Conservation (phyloP, 2,329 filamentous ascomycete genomes). For the Didymella pinodella region DNA sequence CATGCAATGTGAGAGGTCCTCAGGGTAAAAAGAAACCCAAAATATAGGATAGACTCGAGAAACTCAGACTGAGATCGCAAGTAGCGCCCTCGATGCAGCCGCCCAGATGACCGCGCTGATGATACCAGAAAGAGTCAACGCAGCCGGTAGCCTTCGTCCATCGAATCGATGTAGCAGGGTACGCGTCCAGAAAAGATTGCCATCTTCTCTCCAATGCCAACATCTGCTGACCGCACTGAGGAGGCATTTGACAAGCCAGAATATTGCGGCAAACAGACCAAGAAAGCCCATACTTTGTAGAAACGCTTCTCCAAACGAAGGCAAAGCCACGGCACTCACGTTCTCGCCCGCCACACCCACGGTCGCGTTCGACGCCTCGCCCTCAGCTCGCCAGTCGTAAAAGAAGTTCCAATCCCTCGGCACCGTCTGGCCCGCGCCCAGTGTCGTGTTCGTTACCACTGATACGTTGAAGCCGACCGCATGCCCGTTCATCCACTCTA, state of each 20-base stretch:
- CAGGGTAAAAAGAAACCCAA: neutral
- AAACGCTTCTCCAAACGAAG: neutral
- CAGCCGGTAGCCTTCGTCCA: neutral
- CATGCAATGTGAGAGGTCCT: neutral
- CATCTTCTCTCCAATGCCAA: slow-evolving; percentile 5
- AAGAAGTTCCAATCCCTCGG: neutral
- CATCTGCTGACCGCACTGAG: neutral
- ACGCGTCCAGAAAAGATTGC: neutral
- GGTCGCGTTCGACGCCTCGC: too few relatives aligned
- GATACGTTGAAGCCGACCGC: neutral
- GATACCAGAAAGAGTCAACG: neutral
- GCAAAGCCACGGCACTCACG: neutral
- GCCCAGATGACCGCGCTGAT: neutral
- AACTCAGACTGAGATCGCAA: neutral
- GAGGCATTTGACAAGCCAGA: neutral
- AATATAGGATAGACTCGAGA: neutral
- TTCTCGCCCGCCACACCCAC: neutral
- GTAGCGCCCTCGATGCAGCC: neutral
- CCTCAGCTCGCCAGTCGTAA: neutral
- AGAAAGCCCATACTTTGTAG: neutral
- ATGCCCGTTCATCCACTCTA: neutral
- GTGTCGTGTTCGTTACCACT: neutral
- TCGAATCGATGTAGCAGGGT: neutral
- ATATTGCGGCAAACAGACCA: neutral
- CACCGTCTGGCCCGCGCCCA: neutral